phyloP scores from a whole-genome alignment of 768 basidiomycete genomes.

The Podaxis rugospora region DNA sequence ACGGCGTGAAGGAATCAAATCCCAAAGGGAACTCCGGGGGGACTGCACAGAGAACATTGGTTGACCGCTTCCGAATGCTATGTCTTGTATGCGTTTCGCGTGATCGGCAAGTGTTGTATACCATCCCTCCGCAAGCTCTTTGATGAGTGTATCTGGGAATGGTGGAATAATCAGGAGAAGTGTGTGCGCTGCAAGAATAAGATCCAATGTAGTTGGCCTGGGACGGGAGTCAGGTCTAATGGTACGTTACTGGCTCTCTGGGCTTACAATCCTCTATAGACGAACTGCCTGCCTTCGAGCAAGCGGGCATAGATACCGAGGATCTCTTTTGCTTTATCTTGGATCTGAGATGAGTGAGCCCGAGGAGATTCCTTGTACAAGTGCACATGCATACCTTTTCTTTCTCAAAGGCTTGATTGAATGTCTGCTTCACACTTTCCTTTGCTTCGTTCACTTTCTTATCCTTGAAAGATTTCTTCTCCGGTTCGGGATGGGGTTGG shows the following conservation, averaged over 20 bases:
- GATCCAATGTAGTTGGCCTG: constrained; percentile 63
- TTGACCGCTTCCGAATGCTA: constrained; percentile 20
- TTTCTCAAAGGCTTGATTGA: constrained; percentile 55
- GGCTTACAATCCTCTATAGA: constrained; percentile 47
- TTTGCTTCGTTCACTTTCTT: constrained; percentile 24
- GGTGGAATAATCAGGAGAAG: constrained; percentile 54
- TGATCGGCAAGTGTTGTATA: constrained; percentile 59
- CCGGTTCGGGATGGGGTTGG: constrained; percentile 26
- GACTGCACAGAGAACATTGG: constrained; percentile 12
- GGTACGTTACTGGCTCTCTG: not conserved
- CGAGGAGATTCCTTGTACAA: not conserved
- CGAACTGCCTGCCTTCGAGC: constrained; percentile 44
- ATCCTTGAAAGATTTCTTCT: constrained; percentile 39
- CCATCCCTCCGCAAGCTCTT: constrained; percentile 46
- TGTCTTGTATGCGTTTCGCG: constrained; percentile 44
- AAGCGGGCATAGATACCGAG: constrained; percentile 58
- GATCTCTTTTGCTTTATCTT: constrained; percentile 51
- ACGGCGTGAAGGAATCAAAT: constrained; percentile 35
- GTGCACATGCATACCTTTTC: constrained; percentile 46
- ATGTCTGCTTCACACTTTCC: constrained; percentile 29
- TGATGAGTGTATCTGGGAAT: constrained; percentile 57
- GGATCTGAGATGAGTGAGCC: constrained; percentile 34
- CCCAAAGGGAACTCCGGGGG: constrained; percentile 21
- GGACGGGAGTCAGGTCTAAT: constrained; percentile 2
- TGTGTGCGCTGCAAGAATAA: constrained; percentile 64